Evolutionary conservation across 352 stramenopile genomes (phyloP), one percentile per base, ranked within the genome.

Genomic region (Globisporangium apiculatum): DNA sequence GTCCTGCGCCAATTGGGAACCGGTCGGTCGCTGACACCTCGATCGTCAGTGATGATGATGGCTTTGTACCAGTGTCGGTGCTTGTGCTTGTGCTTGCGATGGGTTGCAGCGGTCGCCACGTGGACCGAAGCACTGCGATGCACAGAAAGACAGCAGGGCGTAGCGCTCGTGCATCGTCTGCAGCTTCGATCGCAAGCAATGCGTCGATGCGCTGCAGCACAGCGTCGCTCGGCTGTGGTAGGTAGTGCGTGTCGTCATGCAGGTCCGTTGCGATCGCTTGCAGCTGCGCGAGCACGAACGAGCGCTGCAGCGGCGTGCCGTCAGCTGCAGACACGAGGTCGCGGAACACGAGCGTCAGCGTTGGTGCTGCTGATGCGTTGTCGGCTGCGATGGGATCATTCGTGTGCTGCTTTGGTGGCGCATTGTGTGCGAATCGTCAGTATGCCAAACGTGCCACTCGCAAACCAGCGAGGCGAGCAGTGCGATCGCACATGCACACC

Each of bases 1-100:
- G 69, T 2, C 92, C 92, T 7, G 91, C 91, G 49, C 90, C 85
- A 14, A 97, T 87, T 3, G 86, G 83, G 56, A 96, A 73, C 3
- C 68, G 71, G 8, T 68, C 40, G 3, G 52, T 74, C 9, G 79
- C 60, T n/a, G 64, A 62, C 2, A 90, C 71, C 17, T 75, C 63
- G 10, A 95, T 69, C 43, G 64, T 55, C 0, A 92, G 46, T 31
- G 24, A 31, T 31, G 24, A 31, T 31, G 24, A 31, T 31, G 24
- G 2, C 24, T 31, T 31, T 31, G 24, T 31, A 35, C 5, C 4
- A 3, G 45, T 24, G 3, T 4, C 12, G 9, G 45, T 48, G 3
- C 12, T 48, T 6, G 11, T 48, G 42, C 17, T 36, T 10, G 14
- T 55, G 11, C 17, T 51, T 7, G 61, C 78, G 0, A 18, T 43